These are phyloP conservation scores for Aspergillus avenaceus DNA, from an alignment of 495 filamentous ascomycete species.

Conservation along the genomic window DNA sequence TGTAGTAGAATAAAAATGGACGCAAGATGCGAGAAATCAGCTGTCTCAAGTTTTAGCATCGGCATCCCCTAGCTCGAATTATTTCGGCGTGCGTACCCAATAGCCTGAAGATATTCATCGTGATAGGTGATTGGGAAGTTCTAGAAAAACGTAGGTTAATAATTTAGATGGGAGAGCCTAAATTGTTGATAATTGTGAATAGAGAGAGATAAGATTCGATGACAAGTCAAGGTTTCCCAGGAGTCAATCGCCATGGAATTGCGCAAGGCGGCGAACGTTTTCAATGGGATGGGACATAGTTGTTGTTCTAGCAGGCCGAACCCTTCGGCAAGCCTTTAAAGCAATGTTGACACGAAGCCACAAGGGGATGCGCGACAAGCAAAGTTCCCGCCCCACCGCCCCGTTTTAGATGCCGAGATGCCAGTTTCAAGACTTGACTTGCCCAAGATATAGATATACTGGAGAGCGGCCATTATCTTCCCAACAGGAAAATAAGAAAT, in stretches of 20 bases:
- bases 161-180: background rate
- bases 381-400: conserved; percentile 14
- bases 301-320: background rate
- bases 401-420: too few relatives aligned
- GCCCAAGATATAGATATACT: too few relatives aligned
- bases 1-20: conserved; percentile 93
- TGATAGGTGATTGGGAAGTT: too few relatives aligned
- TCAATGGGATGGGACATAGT: background rate
- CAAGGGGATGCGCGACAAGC: conserved; percentile 17
- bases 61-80: background rate
- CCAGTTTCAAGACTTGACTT: too few relatives aligned
- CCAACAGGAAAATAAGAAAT: too few relatives aligned
- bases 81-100: conserved; percentile 54
- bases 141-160: too few relatives aligned
- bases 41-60: conserved; percentile 37
- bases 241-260: conserved; percentile 1
- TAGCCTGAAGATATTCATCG: conserved; percentile 88
- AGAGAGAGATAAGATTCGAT: background rate
- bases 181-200: background rate
- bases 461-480: too few relatives aligned
- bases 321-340: background rate
- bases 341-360: conserved; percentile 30
- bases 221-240: background rate
- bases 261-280: background rate
- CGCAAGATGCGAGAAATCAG: conserved; percentile 88